phyloP scores from a whole-genome alignment of 768 basidiomycete species.

The Rubroboletus satanas region DNA sequence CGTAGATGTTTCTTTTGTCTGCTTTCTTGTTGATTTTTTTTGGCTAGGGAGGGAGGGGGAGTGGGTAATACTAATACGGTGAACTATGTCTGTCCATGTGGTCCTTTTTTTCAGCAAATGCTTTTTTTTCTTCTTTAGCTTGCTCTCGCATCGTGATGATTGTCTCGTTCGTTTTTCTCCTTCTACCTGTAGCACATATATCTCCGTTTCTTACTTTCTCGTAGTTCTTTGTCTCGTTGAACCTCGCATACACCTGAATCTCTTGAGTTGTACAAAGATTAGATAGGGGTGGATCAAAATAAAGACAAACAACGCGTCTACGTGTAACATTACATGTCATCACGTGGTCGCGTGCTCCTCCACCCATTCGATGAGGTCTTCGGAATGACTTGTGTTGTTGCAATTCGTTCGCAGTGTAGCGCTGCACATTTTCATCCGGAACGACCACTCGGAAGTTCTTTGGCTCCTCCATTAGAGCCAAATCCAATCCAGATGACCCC shows the following conservation, averaged over 20 bases:
- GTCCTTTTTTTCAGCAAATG: neutral
- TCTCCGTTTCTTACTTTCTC: neutral
- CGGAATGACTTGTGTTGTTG: slow-evolving; percentile 1
- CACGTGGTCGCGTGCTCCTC: slow-evolving; percentile 5
- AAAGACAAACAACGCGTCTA: slow-evolving; percentile 16
- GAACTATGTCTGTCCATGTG: slow-evolving; percentile 4
- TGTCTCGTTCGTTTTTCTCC: neutral
- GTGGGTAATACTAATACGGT: slow-evolving; percentile 20
- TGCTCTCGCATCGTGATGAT: neutral
- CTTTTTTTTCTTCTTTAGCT: neutral
- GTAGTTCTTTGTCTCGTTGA: neutral
- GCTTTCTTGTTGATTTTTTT: slow-evolving; percentile 18
- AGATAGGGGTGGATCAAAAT: neutral
- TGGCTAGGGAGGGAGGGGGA: slow-evolving; percentile 3
- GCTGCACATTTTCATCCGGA: neutral
- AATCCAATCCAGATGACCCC: neutral
- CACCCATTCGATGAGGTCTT: neutral
- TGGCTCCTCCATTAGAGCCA: neutral
- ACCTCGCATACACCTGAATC: neutral
- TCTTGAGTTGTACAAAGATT: neutral
- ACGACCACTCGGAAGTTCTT: neutral
- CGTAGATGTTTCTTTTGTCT: neutral
- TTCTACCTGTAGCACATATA: slow-evolving; percentile 1
- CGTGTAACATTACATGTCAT: neutral
- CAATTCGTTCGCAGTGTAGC: neutral